Evolutionary conservation across 768 basidiomycete species (phyloP), one percentile per base, ranked within the genome.

Genomic region (Leccinum uliginosum): DNA sequence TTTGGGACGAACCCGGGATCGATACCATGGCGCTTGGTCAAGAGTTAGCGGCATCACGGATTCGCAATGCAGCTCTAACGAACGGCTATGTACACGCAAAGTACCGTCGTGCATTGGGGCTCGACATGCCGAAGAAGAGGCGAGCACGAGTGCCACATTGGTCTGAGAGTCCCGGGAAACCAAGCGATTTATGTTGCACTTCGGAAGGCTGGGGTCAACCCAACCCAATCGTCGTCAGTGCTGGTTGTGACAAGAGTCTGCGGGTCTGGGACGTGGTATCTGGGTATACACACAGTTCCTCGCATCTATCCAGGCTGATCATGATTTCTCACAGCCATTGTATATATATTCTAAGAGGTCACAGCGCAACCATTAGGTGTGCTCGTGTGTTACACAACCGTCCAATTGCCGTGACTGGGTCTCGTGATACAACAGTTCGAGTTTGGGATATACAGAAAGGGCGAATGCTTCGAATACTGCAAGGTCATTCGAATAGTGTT

Each of bases 391-490:
- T 98, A 50, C 88, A 96, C 68, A 85, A 87, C 38, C 81, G 91
- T 11, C 93, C 96, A 0, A 80, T 96, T 51, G 94, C 93, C 0
- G 85, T 99, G 32, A 89, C 90, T 0, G 96, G 94, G 48, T 92
- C 93, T 32, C 81, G 96, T 17, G 96, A 98, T 63, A 76, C 80
- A 15, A 92, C 91, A 4, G 67, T 98, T 38, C 80, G 93, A 1
- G 91, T 97, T 0, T 99, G 96, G 96, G 91, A 99, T 70, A 82
- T 99, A 32, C 89, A 92, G 70, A 80, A 77, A 12, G 96, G 96
- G 0, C 76, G 80, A 47, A 73, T 82, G 56, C 67, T 91, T 32
- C 77, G 82, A 17, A 76, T 86, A 7, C 76, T 99, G 30, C 71
- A 75, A 19, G 96, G 96, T 0, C 96, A 99, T 68, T 73, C 76